These are phyloP conservation scores for Lentithecium fluviatile DNA, from an alignment of 495 filamentous ascomycete species.

Conservation along the genomic window DNA sequence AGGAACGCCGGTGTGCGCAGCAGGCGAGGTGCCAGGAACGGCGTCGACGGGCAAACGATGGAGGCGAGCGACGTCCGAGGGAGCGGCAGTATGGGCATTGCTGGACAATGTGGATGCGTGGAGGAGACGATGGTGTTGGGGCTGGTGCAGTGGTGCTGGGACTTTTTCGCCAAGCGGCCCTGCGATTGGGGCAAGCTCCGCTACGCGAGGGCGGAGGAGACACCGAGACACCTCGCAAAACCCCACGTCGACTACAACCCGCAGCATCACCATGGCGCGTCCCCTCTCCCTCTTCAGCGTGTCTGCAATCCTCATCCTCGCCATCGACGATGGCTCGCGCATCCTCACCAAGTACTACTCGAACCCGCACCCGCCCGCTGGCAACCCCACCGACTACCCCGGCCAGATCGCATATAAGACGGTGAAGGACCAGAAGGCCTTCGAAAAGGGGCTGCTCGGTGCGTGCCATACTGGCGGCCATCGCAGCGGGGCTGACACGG, in stretches of 20 bases:
- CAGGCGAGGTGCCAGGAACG: conserved; percentile 28
- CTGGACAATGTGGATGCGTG: conserved; percentile 3
- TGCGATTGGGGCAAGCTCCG: conserved; percentile 3
- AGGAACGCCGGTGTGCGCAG: conserved; percentile 1
- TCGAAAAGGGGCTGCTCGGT: conserved; percentile 85
- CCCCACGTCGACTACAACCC: background rate
- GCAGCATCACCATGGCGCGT: conserved; percentile 16
- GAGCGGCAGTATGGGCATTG: conserved; percentile 29
- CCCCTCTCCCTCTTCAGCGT: conserved; percentile 34
- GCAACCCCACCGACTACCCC: conserved; percentile 55
- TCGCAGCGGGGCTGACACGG: background rate
- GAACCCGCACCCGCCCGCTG: conserved; percentile 68
- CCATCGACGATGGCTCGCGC: conserved; percentile 73
- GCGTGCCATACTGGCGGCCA: background rate
- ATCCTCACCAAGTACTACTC: conserved; percentile 96
- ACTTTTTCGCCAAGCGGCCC: conserved; percentile 1
- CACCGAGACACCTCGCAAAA: background rate
- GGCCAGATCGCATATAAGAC: conserved; percentile 81
- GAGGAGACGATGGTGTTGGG: too few relatives aligned
- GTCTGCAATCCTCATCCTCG: conserved; percentile 67
- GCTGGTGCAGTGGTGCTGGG: conserved; percentile 1
- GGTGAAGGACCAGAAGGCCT: conserved; percentile 86
- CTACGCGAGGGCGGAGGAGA: background rate
- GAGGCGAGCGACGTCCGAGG: conserved; percentile 25
- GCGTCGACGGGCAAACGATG: conserved; percentile 22